Conservation (phyloP, 345 rosid species). For the Hypericum perforatum region DNA sequence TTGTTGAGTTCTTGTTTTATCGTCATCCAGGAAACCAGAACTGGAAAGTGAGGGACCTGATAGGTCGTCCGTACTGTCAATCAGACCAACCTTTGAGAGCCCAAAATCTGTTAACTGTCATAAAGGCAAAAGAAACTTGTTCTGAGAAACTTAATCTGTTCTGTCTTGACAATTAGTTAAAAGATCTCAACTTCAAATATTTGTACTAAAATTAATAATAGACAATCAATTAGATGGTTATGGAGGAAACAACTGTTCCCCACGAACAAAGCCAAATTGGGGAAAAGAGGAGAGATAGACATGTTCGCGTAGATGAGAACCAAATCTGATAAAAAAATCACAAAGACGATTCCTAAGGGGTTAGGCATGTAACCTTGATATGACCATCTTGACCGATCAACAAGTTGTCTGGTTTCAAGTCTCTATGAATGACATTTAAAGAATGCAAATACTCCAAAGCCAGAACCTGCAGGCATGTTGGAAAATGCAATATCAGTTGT, state of each 20-base stretch:
- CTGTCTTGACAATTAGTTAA: background rate
- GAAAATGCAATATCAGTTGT: constrained; percentile 25
- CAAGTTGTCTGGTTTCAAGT: constrained; percentile 94
- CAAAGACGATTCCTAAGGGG: background rate
- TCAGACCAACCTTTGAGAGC: constrained; percentile 94
- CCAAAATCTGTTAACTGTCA: constrained; percentile 99
- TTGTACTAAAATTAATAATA: too few relatives aligned
- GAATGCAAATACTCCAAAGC: constrained; percentile 98
- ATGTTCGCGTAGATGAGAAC: too few relatives aligned
- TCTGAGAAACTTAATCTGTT: constrained; percentile 8
- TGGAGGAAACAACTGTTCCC: too few relatives aligned
- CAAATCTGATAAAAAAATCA: background rate
- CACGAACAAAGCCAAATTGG: too few relatives aligned
- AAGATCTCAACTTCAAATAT: background rate
- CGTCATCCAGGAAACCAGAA: constrained; percentile 41
- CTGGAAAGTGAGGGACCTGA: constrained; percentile 57
- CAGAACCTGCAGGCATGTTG: constrained; percentile 51
- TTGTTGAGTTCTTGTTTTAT: constrained; percentile 35
- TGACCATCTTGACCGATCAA: constrained; percentile 98
- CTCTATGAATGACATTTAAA: constrained; percentile 84
- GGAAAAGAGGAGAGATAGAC: too few relatives aligned
- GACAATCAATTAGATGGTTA: too few relatives aligned
- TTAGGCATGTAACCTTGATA: constrained; percentile 58
- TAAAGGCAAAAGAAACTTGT: constrained; percentile 24
- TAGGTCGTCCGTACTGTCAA: constrained; percentile 91